phyloP scores from a whole-genome alignment of 441 rosid genomes.

The Breynia disticha region DNA sequence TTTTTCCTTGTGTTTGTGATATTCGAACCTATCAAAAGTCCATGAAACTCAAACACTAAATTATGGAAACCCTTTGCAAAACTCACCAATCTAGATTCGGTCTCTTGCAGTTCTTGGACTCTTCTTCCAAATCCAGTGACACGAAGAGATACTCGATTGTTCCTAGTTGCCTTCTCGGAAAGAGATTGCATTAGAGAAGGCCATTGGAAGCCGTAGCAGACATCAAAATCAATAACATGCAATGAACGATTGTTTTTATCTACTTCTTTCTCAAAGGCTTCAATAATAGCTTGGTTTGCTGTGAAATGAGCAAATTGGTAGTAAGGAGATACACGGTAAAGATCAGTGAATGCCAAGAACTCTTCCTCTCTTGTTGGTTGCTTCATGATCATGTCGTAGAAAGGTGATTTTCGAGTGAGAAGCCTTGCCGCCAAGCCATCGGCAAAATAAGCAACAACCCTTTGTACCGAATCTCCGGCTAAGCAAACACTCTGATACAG shows the following conservation, averaged over 20 bases:
- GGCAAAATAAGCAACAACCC: slow-evolving; percentile 50
- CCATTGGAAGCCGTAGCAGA: slow-evolving; percentile 57
- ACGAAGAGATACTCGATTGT: slow-evolving; percentile 28
- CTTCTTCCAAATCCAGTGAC: slow-evolving; percentile 41
- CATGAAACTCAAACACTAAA: slow-evolving; percentile 47
- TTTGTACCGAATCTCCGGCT: slow-evolving; percentile 48
- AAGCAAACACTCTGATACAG: slow-evolving; percentile 35
- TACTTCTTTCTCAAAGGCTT: slow-evolving; percentile 43
- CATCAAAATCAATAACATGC: slow-evolving; percentile 53
- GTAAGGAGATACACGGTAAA: slow-evolving; percentile 50
- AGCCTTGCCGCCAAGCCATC: slow-evolving; percentile 52
- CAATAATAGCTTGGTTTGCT: slow-evolving; percentile 48
- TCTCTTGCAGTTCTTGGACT: slow-evolving; percentile 43
- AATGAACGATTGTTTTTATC: slow-evolving; percentile 27
- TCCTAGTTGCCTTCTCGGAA: slow-evolving; percentile 37
- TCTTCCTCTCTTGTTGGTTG: slow-evolving; percentile 37
- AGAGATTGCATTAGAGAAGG: slow-evolving; percentile 61
- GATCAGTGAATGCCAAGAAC: slow-evolving; percentile 45
- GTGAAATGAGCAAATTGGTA: slow-evolving; percentile 73
- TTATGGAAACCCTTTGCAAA: slow-evolving; percentile 40
- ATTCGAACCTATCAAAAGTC: slow-evolving; percentile 29
- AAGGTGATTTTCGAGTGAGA: slow-evolving; percentile 43
- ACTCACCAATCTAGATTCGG: slow-evolving; percentile 41
- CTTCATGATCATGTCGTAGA: slow-evolving; percentile 49
- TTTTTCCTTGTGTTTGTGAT: slow-evolving; percentile 26